These are phyloP conservation scores for Fusarium foetens DNA, from an alignment of 2,329 filamentous ascomycete genomes.

Conservation along the genomic window DNA sequence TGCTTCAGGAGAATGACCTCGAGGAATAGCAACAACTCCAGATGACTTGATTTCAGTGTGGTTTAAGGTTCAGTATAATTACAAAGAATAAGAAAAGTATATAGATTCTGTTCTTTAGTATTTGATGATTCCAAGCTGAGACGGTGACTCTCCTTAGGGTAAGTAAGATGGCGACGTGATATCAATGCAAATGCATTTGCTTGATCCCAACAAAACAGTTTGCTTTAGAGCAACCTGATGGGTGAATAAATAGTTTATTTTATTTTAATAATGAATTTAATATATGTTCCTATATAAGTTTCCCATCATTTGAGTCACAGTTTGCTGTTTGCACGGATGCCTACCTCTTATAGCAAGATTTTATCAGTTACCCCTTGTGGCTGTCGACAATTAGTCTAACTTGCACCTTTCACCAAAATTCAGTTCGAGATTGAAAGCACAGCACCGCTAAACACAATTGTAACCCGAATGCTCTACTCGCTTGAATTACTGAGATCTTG, in stretches of 20 bases:
- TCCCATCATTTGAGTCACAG: fast-evolving
- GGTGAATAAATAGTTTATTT: neutral
- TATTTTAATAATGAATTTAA: fast-evolving
- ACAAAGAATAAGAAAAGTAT: neutral
- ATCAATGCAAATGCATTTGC: too few relatives aligned
- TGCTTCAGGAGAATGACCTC: neutral
- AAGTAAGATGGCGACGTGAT: neutral
- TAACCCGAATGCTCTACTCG: fast-evolving
- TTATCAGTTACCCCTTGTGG: fast-evolving
- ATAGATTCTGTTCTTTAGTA: neutral
- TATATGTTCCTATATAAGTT: fast-evolving
- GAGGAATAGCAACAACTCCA: too few relatives aligned
- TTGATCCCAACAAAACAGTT: neutral
- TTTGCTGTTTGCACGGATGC: neutral
- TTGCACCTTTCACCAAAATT: neutral
- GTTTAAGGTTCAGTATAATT: neutral
- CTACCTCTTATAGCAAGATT: neutral
- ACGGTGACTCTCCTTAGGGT: neutral
- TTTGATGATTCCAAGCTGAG: neutral
- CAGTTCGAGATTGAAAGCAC: too few relatives aligned
- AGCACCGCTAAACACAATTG: neutral
- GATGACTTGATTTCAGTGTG: neutral
- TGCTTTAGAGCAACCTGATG: neutral
- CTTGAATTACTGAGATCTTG: neutral
- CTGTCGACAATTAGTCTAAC: neutral